Percentiles rank a stretch among this genome's conserved stretches.
phyloP scores from a whole-genome alignment of 805 yeast species.

The Ogataea trehalophila region DNA sequence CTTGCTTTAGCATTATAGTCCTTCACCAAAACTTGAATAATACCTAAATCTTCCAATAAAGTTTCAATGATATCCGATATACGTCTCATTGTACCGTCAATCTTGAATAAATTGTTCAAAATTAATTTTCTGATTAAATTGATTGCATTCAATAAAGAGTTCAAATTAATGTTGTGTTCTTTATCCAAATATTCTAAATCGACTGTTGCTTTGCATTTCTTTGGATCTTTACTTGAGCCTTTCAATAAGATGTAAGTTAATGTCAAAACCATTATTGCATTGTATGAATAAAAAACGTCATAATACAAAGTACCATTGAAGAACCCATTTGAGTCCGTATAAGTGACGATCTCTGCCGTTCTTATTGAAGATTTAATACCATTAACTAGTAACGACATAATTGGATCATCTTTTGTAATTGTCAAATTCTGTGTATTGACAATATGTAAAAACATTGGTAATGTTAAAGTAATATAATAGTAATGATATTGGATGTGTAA shows the following conservation, averaged over 20 bases:
- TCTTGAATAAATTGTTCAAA: slow-evolving; percentile 27
- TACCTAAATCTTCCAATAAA: slow-evolving; percentile 37
- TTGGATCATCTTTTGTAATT: slow-evolving; percentile 37
- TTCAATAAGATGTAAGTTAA: slow-evolving; percentile 35
- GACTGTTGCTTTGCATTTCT: slow-evolving; percentile 16
- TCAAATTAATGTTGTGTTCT: slow-evolving; percentile 25
- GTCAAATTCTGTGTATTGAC: slow-evolving; percentile 32
- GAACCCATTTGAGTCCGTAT: slow-evolving; percentile 33
- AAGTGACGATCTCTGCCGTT: slow-evolving; percentile 34
- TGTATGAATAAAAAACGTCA: slow-evolving; percentile 41
- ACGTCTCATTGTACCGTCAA: slow-evolving; percentile 40
- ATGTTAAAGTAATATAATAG: slow-evolving; percentile 36
- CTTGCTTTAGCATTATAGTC: slow-evolving; percentile 28
- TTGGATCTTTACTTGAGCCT: slow-evolving; percentile 15
- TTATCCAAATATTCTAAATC: slow-evolving; percentile 27
- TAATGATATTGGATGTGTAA: slow-evolving; percentile 38
- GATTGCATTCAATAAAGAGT: slow-evolving; percentile 27
- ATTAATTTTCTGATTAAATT: slow-evolving; percentile 31
- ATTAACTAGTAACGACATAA: slow-evolving; percentile 34
- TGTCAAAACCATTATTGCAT: slow-evolving; percentile 37
- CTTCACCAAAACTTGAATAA: slow-evolving; percentile 26
- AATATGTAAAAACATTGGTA: slow-evolving; percentile 40
- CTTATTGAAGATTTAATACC: slow-evolving; percentile 38
- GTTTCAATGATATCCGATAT: slow-evolving; percentile 40
- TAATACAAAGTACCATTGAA: slow-evolving; percentile 41